phyloP scores from a whole-genome alignment of 352 stramenopile genomes.

The Peronosclerospora sorghi region DNA sequence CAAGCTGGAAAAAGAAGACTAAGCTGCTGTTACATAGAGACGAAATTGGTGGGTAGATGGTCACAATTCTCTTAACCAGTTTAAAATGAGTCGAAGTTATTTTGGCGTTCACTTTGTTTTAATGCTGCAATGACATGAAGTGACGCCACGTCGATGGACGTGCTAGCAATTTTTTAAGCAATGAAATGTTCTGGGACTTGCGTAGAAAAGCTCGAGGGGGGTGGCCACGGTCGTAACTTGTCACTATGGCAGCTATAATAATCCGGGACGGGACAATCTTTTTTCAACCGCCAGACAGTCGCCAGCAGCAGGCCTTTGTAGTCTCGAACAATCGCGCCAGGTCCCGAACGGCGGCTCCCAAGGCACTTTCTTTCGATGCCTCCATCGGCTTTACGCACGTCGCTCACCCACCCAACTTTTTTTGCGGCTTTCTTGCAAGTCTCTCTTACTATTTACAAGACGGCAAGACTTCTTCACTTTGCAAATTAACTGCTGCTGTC shows the following conservation, averaged over 20 bases:
- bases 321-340: slow-evolving; percentile 17
- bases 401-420: slow-evolving; percentile 10
- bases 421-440: slow-evolving; percentile 28
- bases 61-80: not conserved
- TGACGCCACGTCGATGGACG: slow-evolving; percentile 1
- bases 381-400: slow-evolving; percentile 23
- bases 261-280: slow-evolving; percentile 17
- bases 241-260: slow-evolving; percentile 12
- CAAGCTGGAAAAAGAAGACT: slow-evolving; percentile 48
- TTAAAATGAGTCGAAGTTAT: too few relatives aligned
- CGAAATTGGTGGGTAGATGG: slow-evolving; percentile 7
- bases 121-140: not conserved
- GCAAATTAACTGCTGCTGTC: slow-evolving; percentile 4
- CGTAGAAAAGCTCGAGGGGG: slow-evolving; percentile 8
- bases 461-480: slow-evolving; percentile 5
- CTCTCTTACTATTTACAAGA: slow-evolving; percentile 7
- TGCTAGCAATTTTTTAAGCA: not conserved
- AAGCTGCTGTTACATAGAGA: slow-evolving; percentile 1
- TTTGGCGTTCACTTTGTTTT: not conserved
- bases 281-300: slow-evolving; percentile 18
- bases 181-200: slow-evolving; percentile 12
- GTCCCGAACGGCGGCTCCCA: slow-evolving; percentile 18
- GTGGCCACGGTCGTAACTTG: slow-evolving; percentile 6
- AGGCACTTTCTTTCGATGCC: slow-evolving; percentile 16
- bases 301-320: slow-evolving; percentile 2